Evolutionary conservation across 139 green algal species (phyloP), one percentile per base, ranked within the genome.

Genomic region (Chloropicon primus): DNA sequence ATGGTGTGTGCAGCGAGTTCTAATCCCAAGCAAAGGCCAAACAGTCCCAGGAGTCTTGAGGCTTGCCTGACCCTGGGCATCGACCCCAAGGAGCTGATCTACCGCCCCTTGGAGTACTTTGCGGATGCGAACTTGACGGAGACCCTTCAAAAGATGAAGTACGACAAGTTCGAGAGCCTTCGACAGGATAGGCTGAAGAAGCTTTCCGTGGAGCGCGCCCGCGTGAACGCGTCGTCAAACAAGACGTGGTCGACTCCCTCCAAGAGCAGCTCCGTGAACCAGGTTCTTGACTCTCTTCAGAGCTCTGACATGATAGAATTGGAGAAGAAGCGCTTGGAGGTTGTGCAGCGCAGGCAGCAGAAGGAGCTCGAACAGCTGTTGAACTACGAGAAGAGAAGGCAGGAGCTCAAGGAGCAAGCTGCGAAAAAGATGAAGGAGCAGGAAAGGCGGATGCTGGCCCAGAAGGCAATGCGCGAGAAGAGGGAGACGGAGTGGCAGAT

Each of bases 41-140:
- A 84, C 29, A 92, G 85, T 77, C 90, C 91, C 0, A 86, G 90
- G 23, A 93, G 87, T 17, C 85, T 95, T 3, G 86, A 96, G 77
- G 90, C 92, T 0, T 97, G 89, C 84, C 88, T 94, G 71, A 76
- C 86, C 0, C 74, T 94, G 21, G 92, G 92, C 24, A 88, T 96
- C 71, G 92, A 97, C 83, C 92, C 92, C 1, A 26, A 85, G 22
- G 85, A 91, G 29, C 87, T 96, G 27, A 78, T 84, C 28, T 89
- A 87, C 80, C 83, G 87, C 26, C 85, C 88, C n/a, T 21, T 84
- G 1, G 77, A 87, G 3, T 78, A 74, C 25, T 97, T 91, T 78
- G 72, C 85, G 75, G 79, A 82, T 3, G 72, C 78, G 3, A 82
- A 87, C 22, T 82, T 88, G 53, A 74, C 74, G 23, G 25, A 54